Base-by-base conservation (phyloP, 108 stramenopile species). In the Pinguiococcus pyrenoidosus region DNA sequence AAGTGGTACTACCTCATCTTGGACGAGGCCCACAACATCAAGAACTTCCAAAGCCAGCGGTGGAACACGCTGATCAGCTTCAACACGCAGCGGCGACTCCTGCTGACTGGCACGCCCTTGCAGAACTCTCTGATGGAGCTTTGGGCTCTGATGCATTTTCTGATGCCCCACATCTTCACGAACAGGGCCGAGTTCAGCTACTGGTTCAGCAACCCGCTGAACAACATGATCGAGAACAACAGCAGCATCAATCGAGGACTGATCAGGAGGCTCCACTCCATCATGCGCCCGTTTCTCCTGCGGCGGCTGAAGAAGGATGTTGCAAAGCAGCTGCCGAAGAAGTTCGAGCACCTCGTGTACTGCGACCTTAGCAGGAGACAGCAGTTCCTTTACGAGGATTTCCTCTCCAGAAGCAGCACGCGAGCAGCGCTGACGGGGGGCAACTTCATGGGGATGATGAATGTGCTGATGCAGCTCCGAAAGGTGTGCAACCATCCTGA, bases 401-500 rank as follows among this genome's bases (percentile, higher is more conserved):
- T 91, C 46, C 89, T 98, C 76, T 71, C 87, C 5, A 68, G 90
- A 32, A 84, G 85, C n/a, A 79, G 86, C 9, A 95, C 89, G 13
- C 62, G 92, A 10, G 65, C 79, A 56, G 80, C 85, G 17, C 51
- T 92, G 49, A 6, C 35, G 29, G 66, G 85, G 5, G 32, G 56
- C 4, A 85, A 85, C 53, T 94, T 81, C 59, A 82, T 96, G 85
- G 89, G 88, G 29, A 95, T 98, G 92, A 95, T 98, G 92, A 90
- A 87, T 56, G 85, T 98, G 22, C 75, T 98, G 37, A 95, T 98
- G 92, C 91, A 95, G 63, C 79, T 98, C 2, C 66, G 96, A 29
- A 98, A 95, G 71, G 57, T 99, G 7, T 99, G 96, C 69, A 95
- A 99, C 58, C 96, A 99, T 54, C 96, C 96, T 21, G 96, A 99